Evolutionary conservation across 768 basidiomycete genomes (phyloP).

Genomic region (Termitomyces sp.): DNA sequence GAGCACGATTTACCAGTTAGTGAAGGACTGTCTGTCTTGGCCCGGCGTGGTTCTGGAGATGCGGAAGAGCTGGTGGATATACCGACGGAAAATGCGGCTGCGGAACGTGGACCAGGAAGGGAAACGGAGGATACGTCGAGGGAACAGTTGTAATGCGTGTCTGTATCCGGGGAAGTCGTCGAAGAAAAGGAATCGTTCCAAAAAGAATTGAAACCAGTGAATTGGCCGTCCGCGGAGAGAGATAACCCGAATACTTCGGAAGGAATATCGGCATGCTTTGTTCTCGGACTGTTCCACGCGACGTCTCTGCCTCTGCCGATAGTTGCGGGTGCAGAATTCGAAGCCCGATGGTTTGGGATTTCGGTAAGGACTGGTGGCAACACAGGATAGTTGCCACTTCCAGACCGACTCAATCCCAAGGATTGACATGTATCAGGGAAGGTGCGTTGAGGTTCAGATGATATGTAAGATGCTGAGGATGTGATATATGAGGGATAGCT

Average conservation of each 20-base stretch:
- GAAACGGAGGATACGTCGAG: constrained; percentile 27
- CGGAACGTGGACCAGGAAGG: constrained; percentile 19
- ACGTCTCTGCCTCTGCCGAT: constrained; percentile 6
- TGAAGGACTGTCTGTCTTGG: constrained; percentile 24
- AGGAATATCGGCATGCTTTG: constrained; percentile 7
- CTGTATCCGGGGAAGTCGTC: constrained; percentile 17
- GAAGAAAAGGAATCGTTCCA: constrained; percentile 24
- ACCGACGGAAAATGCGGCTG: constrained; percentile 19
- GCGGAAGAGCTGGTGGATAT: constrained; percentile 17
- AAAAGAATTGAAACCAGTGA: constrained; percentile 20
- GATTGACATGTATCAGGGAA: constrained; percentile 9
- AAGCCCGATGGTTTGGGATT: neutral
- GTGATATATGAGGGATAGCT: constrained; percentile 4
- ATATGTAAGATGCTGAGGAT: constrained; percentile 5
- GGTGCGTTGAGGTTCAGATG: constrained; percentile 1
- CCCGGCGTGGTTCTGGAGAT: constrained; percentile 19
- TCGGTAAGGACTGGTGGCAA: constrained; percentile 8
- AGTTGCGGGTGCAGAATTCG: neutral
- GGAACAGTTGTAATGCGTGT: constrained; percentile 18
- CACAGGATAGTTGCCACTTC: constrained; percentile 11
- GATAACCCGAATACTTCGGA: constrained; percentile 17
- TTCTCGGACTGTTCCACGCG: constrained; percentile 8
- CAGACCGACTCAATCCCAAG: neutral
- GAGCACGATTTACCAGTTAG: constrained; percentile 33
- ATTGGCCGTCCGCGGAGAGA: constrained; percentile 16